These are phyloP conservation scores for Hamamelis virginiana DNA, from an alignment of 164 flowering plant species.

Conservation along the genomic window DNA sequence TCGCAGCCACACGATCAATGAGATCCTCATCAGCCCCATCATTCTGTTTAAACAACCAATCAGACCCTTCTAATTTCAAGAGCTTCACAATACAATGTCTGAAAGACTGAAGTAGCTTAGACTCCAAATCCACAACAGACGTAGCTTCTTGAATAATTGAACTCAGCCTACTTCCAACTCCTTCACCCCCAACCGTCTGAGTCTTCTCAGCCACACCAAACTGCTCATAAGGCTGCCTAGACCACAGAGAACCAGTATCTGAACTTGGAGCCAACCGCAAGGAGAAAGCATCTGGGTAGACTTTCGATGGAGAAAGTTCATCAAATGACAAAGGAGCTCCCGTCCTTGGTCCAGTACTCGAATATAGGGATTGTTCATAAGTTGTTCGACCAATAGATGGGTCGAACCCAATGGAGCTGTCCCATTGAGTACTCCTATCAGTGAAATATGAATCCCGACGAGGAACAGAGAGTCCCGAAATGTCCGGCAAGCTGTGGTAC, in stretches of 20 bases:
- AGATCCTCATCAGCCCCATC: constrained; percentile 95
- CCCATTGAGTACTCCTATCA: constrained; percentile 48
- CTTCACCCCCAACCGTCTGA: constrained; percentile 24
- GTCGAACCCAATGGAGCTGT: constrained; percentile 44
- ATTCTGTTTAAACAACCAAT: constrained; percentile 82
- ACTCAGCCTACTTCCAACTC: constrained; percentile 19
- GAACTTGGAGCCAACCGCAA: constrained; percentile 36
- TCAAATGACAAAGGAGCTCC: constrained; percentile 54
- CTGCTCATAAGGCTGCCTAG: constrained; percentile 89
- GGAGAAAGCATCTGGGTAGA: constrained; percentile 47
- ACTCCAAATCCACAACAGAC: constrained; percentile 52
- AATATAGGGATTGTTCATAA: constrained; percentile 37
- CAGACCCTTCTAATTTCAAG: constrained; percentile 87
- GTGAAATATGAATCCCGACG: constrained; percentile 31
- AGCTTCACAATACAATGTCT: constrained; percentile 69
- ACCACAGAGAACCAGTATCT: constrained; percentile 69
- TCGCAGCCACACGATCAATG: constrained; percentile 79
- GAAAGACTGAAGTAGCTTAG: constrained; percentile 72
- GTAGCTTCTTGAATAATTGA: constrained; percentile 27
- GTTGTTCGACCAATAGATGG: constrained; percentile 38
- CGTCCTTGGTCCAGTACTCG: constrained; percentile 36
- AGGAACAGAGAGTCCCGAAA: constrained; percentile 66
- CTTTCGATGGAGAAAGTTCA: constrained; percentile 61
- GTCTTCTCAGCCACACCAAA: constrained; percentile 69
- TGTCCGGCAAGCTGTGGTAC: constrained; percentile 87